These are phyloP conservation scores for Neurospora terricola DNA, from an alignment of 495 filamentous ascomycete species.

Conservation along the genomic window DNA sequence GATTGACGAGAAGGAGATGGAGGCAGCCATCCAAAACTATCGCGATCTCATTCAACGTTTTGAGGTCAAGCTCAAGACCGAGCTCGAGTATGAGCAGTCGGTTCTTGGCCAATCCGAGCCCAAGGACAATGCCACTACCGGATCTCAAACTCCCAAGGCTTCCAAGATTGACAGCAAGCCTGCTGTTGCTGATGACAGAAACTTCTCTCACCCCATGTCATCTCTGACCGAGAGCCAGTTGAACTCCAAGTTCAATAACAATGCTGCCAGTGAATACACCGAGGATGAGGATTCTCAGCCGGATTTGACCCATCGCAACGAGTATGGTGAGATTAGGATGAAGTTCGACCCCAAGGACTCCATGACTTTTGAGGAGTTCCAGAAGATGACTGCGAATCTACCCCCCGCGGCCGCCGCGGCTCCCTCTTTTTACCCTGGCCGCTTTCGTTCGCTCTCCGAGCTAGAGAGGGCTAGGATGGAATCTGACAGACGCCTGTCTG, in stretches of 20 bases:
- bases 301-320: not conserved
- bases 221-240: not conserved
- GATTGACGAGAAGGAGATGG: slow-evolving; percentile 36
- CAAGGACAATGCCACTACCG: slow-evolving; percentile 6
- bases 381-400: not conserved
- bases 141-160: not conserved
- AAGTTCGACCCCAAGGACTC: not conserved
- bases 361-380: not conserved
- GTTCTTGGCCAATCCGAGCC: slow-evolving; percentile 15
- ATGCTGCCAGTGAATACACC: not conserved
- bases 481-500: not conserved
- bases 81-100: slow-evolving; percentile 26
- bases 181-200: not conserved
- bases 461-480: not conserved
- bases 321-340: not conserved
- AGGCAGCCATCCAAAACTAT: slow-evolving; percentile 20
- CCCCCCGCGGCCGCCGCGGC: not conserved
- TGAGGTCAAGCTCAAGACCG: slow-evolving; percentile 23
- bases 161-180: not conserved
- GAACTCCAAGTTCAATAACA: not conserved
- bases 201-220: not conserved
- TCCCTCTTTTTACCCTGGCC: not conserved
- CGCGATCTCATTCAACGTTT: slow-evolving; percentile 28
- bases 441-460: not conserved
- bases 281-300: not conserved